phyloP scores from a whole-genome alignment of 176 grass and related monocot species.

The Saccharum officinarum region DNA sequence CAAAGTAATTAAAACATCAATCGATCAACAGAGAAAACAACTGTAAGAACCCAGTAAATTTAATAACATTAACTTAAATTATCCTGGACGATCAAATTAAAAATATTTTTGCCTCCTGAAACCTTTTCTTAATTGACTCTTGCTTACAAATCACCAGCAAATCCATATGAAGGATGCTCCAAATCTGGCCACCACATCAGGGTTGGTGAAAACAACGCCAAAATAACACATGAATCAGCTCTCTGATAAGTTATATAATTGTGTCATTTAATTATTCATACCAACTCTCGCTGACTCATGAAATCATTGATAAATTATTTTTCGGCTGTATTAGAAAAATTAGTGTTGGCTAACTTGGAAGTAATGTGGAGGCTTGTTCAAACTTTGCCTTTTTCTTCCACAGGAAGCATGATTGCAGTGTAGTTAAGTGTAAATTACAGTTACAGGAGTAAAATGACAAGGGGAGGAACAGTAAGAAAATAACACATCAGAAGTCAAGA shows the following conservation, averaged over 20 bases:
- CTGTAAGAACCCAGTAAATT: not conserved
- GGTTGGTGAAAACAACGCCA: slow-evolving; percentile 22
- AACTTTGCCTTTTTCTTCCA: slow-evolving; percentile 2
- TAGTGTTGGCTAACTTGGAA: slow-evolving; percentile 41
- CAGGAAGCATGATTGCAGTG: slow-evolving; percentile 1
- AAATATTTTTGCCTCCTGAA: not conserved
- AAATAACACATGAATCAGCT: not conserved
- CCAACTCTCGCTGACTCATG: not conserved
- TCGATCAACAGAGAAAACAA: not conserved
- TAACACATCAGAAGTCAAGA: slow-evolving; percentile 31
- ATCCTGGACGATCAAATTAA: not conserved
- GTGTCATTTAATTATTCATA: not conserved
- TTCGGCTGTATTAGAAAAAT: not conserved
- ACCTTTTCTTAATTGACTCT: not conserved
- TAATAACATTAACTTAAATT: not conserved
- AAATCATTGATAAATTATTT: slow-evolving; percentile 10
- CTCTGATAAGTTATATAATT: slow-evolving; percentile 11
- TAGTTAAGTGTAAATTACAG: not conserved
- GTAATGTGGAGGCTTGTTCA: slow-evolving; percentile 32
- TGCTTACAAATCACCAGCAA: not conserved
- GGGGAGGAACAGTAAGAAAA: slow-evolving; percentile 7
- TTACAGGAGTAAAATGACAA: not conserved
- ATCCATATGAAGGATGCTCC: not conserved
- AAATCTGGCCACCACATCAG: not conserved
- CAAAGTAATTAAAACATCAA: not conserved